Conservation (phyloP, 495 filamentous ascomycete species). For the Penicilliopsis zonata region DNA sequence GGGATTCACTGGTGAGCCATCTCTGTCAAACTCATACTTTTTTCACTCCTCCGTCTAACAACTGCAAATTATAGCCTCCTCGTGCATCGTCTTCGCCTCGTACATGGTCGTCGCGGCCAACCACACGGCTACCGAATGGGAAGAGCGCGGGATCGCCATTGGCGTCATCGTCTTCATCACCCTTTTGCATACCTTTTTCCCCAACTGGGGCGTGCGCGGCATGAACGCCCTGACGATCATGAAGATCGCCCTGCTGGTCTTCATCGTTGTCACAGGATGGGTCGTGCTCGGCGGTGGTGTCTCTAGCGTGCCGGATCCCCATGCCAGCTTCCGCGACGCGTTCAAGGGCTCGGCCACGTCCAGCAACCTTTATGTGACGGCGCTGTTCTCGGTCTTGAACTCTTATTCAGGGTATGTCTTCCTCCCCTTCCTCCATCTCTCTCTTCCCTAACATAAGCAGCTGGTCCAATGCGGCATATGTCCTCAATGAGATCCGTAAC, state of each 20-base stretch:
- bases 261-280: constrained; percentile 29
- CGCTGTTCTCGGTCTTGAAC: constrained; percentile 58
- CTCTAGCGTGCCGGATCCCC: constrained; percentile 17
- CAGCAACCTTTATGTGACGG: constrained; percentile 32
- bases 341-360: constrained; percentile 22
- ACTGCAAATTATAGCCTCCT: constrained; percentile 12
- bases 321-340: constrained; percentile 16
- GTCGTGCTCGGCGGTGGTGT: constrained; percentile 18
- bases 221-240: constrained; percentile 24
- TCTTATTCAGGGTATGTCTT: constrained; percentile 43
- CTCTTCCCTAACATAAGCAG: constrained; percentile 1
- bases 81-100: constrained; percentile 22
- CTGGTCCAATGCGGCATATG: constrained; percentile 54
- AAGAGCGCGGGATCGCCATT: constrained; percentile 18
- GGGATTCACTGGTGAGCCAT: constrained; percentile 41
- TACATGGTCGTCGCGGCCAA: constrained; percentile 26
- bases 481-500: constrained; percentile 59
- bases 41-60: constrained; percentile 1
- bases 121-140: constrained; percentile 16
- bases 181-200: constrained; percentile 13
- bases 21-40: too few species aligned
- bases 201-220: constrained; percentile 16
- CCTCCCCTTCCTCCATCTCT: background rate
- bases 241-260: constrained; percentile 26
- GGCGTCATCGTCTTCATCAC: constrained; percentile 18